Conservation (phyloP, 768 basidiomycete genomes). For the Rhodosporidiobolus sp. region DNA sequence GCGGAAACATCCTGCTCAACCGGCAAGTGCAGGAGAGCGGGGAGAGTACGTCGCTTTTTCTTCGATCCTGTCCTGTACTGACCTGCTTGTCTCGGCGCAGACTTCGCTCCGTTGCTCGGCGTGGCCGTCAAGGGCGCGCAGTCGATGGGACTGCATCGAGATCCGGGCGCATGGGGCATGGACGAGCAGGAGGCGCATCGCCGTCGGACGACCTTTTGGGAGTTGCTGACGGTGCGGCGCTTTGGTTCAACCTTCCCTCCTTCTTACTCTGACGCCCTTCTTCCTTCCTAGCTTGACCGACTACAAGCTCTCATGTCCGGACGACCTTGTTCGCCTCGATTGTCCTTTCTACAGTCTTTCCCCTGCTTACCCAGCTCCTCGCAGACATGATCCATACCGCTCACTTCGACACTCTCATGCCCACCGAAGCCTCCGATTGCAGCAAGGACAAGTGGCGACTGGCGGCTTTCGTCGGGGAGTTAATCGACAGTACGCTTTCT, state of each 20-base stretch:
- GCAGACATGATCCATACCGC: neutral
- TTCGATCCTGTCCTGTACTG: neutral
- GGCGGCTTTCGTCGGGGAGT: neutral
- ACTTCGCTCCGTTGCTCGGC: neutral
- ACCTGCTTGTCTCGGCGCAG: neutral
- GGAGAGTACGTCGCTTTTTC: neutral
- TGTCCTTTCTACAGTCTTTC: neutral
- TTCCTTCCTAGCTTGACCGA: neutral
- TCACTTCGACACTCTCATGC: neutral
- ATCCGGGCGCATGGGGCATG: neutral
- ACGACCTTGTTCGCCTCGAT: neutral
- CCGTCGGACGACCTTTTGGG: neutral
- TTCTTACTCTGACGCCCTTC: neutral
- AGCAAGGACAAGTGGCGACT: neutral
- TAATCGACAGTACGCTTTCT: neutral
- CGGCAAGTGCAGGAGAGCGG: neutral
- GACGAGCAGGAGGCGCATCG: neutral
- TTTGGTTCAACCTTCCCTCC: neutral
- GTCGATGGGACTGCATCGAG: conserved; percentile 1
- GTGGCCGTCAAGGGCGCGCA: neutral
- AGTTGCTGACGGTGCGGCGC: neutral
- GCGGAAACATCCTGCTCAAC: neutral
- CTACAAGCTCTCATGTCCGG: neutral
- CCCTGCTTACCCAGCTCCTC: neutral
- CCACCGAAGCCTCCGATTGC: neutral